Evolutionary conservation across 768 basidiomycete genomes (phyloP), one percentile per base, ranked within the genome.

Genomic region (Hemileccinum impolitum): DNA sequence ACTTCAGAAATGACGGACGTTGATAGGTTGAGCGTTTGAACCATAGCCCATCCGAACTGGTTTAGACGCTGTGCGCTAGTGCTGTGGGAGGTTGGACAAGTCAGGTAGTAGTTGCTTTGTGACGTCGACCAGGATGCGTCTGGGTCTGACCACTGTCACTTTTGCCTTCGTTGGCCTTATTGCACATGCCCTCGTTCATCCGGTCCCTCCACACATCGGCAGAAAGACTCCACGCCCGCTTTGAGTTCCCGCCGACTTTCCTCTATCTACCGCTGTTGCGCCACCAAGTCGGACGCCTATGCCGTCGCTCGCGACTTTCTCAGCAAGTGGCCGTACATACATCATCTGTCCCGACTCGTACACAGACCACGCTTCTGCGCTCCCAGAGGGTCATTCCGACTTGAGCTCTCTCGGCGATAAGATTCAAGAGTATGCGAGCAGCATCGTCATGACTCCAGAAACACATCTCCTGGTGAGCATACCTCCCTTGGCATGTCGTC

Each of bases 151-250:
- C 23, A 77, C 79, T 55, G 81, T 82, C 61, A 81, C 82, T 38
- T 67, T 86, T 50, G 75, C 77, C 43, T 69, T 80, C 30, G 81
- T 78, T 49, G 80, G 79, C 61, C 75, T 85, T 54, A 80, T 82
- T 37, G 79, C 80, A 60, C 69, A 70, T 53, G 74, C 76, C 45
- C 70, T 78, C 52, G 79, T 77, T 13, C n/a, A n/a, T n/a, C n/a
- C n/a, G n/a, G n/a, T n/a, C n/a, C 79, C 65, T 9, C 56, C 57
- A 0, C 59, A 53, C 0, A 28, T 48, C 1, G 47, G 69, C 45
- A 83, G 94, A 61, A 96, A 96, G 85, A 81, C 94, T 0, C 4
- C 85, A 91, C 58, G 85, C 86, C 6, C 78, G 78, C 41, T 90
- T 84, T 70, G 67, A 72, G 48, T 12, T 9, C 11, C 71, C 81